Base-by-base conservation (phyloP, 78 protist species). In the Dictyostelium firmibasis region DNA sequence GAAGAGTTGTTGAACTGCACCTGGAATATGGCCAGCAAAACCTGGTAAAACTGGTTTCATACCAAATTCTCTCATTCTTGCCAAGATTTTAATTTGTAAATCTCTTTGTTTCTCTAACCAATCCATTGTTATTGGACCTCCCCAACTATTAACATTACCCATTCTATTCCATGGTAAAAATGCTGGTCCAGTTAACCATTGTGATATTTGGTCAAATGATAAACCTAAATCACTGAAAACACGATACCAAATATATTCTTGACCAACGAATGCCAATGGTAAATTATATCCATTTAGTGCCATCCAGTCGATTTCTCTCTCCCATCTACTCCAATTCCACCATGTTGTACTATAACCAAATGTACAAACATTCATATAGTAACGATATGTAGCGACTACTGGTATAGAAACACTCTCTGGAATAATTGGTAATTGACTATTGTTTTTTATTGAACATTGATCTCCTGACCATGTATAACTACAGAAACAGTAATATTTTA, bases 141-240 rank as follows among this genome's bases (percentile, higher is more conserved):
- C 98, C 97, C 98, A 97, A 2, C 91, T 70, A 64, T 96, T 86
- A 20, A 97, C 82, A 81, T 97, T 97, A 27, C 98, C 98, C 98
- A 97, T 97, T 36, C 98, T 78, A 84, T 97, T 92, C 98, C 98
- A 97, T 29, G 98, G 97, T 23, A 97, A 82, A 84, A 97, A 97
- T 38, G 98, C 98, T 8, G 98, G 98, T 41, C 98, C 98, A 6
- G 96, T 82, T 33, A 97, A 96, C 84, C 76, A 97, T 20, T 29
- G 33, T 9, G 11, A 16, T 2, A 97, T 83, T 27, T 97, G 97
- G 3, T 95, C 36, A 9, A 62, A 50, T 3, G 95, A 11, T 10
- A 96, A 74, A 2, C 97, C 97, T 4, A 97, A 2, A 16, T 89
- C 41, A n/a, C 31, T 18, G 77, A 84, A 97, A 4, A 86, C 84